phyloP scores from a whole-genome alignment of 2,329 filamentous ascomycete species.

The Nakataea oryzae region DNA sequence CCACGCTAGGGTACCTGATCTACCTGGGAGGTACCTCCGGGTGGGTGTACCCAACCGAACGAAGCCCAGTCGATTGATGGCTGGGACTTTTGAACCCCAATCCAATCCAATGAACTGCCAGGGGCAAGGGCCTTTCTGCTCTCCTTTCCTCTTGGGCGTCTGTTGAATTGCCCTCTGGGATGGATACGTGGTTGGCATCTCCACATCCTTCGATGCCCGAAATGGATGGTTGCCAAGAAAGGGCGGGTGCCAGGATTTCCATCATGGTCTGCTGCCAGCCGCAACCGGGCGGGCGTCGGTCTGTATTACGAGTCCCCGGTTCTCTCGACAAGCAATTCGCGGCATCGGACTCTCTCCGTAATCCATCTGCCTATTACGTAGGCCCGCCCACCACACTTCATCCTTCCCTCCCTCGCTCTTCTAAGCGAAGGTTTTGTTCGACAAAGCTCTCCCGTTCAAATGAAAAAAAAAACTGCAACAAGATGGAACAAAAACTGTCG shows the following conservation, averaged over 20 bases:
- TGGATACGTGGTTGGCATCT: background rate
- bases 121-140: background rate
- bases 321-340: background rate
- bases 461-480: background rate
- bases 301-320: too few species aligned
- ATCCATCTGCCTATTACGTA: background rate
- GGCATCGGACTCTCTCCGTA: background rate
- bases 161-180: background rate
- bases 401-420: too few species aligned
- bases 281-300: background rate
- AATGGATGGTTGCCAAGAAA: background rate
- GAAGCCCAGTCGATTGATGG: background rate
- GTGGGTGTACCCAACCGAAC: too few species aligned
- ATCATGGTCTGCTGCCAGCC: background rate
- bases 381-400: background rate
- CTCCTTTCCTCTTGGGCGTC: background rate
- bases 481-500: background rate
- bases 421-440: too few species aligned
- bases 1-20: too few species aligned
- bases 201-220: background rate
- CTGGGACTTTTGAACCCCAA: background rate
- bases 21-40: too few species aligned
- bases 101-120: background rate
- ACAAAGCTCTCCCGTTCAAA: background rate
- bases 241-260: background rate